These are phyloP conservation scores for Apiotrichum akiyoshidainum DNA, from an alignment of 1,284 basidiomycete genomes.

Conservation along the genomic window DNA sequence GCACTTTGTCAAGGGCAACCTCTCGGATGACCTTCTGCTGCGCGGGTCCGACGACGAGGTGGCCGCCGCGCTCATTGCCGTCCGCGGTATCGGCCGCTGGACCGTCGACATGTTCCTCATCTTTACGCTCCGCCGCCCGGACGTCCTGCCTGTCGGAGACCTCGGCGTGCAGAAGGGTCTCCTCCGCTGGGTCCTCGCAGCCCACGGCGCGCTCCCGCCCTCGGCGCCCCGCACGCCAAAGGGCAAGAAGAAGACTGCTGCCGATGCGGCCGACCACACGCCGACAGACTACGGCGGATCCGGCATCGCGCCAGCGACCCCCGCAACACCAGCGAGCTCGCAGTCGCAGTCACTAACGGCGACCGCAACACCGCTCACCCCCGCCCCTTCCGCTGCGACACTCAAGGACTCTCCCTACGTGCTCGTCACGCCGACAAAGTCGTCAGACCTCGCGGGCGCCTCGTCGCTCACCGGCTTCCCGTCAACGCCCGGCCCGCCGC, in stretches of 20 bases:
- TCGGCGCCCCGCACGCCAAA: slow-evolving; percentile 43
- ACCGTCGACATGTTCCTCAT: slow-evolving; percentile 85
- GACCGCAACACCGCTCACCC: neutral
- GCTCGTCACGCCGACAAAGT: slow-evolving; percentile 11
- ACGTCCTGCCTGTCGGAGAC: slow-evolving; percentile 78
- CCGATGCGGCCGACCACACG: neutral
- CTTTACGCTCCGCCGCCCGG: slow-evolving; percentile 74
- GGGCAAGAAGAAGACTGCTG: slow-evolving; percentile 1
- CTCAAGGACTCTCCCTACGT: neutral
- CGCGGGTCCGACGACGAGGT: slow-evolving; percentile 71
- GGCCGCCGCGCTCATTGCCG: slow-evolving; percentile 67
- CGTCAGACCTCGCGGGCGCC: neutral
- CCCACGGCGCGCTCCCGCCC: slow-evolving; percentile 54
- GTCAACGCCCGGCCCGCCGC: slow-evolving; percentile 18
- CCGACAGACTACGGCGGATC: neutral
- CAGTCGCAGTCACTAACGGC: neutral
- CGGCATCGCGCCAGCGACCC: slow-evolving; percentile 1
- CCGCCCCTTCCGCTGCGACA: slow-evolving; percentile 1
- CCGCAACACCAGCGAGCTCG: neutral
- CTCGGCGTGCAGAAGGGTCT: slow-evolving; percentile 77
- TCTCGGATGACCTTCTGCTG: slow-evolving; percentile 68
- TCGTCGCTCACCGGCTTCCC: neutral
- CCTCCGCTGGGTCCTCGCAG: slow-evolving; percentile 67
- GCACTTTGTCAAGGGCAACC: slow-evolving; percentile 70
- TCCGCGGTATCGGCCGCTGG: slow-evolving; percentile 70